Evolutionary conservation across 129 eudicot species (phyloP), one percentile per base, ranked within the genome.

Genomic region (Flaveria trinervia): DNA sequence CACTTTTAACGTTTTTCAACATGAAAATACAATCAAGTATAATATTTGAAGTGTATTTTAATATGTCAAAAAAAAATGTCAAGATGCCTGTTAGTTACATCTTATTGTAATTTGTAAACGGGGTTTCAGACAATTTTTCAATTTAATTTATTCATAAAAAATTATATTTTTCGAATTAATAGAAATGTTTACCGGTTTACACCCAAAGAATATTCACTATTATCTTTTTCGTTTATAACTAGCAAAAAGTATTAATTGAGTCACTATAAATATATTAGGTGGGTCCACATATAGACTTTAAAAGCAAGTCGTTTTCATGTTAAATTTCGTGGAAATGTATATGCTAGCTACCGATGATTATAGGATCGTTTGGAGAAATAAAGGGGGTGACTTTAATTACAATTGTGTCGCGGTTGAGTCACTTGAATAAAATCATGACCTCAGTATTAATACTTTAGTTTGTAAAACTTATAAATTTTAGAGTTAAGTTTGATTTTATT

Each of bases 221-320:
- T 62, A 62, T 62, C 68, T 62, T 62, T 20, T 62, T 30, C 28
- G 45, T 28, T 26, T 62, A 62, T 62, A 62, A 14, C 14, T 13
- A 15, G 43, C 52, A 55, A 20, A 56, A 56, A 22, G 13, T 56
- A 56, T 7, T 22, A 25, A 23, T 3, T 8, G 10, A 52, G 6
- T n/a, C 9, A 5, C 9, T 23, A 25, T 7, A 11, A 60, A 10
- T 60, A 2, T 3, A 6, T 20, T 20, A 20, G 39, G 41, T 60
- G 66, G 66, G 66, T 23, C 14, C 66, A 10, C 41, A 25, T 25
- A 25, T 28, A 23, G 6, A 60, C 13, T 11, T 11, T 23, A 23
- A 56, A 8, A 60, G 10, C 39, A 60, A 11, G 36, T 60, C 66
- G 66, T 60, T 60, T 60, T 25, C 60, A 52, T 52, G 60, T 52